Conservation (phyloP, 306 rosid species). For the Ormosia semicastrata region DNA sequence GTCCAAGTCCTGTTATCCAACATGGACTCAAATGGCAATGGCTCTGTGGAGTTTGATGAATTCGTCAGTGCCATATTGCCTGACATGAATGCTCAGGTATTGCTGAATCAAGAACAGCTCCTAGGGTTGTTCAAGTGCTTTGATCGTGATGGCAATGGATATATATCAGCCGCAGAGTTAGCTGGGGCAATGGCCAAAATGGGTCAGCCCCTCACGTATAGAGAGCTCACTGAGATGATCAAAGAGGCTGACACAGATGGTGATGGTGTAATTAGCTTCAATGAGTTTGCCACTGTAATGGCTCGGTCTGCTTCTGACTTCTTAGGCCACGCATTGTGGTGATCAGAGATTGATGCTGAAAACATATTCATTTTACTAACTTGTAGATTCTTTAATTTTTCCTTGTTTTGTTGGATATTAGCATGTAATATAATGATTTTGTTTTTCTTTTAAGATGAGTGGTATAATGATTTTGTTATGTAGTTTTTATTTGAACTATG, state of each 20-base stretch:
- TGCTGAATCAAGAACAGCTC: conserved; percentile 61
- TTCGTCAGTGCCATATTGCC: conserved; percentile 58
- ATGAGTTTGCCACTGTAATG: conserved; percentile 70
- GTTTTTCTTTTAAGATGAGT: no score
- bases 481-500: neutral
- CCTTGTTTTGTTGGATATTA: conserved; percentile 4
- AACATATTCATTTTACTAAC: neutral
- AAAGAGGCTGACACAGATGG: conserved; percentile 77
- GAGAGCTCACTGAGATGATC: conserved; percentile 83
- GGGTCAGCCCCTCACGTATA: conserved; percentile 77
- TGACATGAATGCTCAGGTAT: conserved; percentile 47
- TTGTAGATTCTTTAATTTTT: neutral
- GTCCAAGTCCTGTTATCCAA: conserved; percentile 51
- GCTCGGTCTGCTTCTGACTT: conserved; percentile 65
- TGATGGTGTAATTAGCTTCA: conserved; percentile 79
- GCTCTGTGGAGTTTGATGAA: conserved; percentile 81
- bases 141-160: conserved; percentile 80
- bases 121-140: conserved; percentile 64
- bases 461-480: neutral
- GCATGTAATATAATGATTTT: neutral
- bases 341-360: neutral
- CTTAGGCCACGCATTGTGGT: conserved; percentile 48
- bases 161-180: conserved; percentile 68
- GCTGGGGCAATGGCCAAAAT: conserved; percentile 86
- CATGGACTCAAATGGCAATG: conserved; percentile 77